Base-by-base conservation (phyloP, 768 basidiomycete species). In the Lepiota venenata region DNA sequence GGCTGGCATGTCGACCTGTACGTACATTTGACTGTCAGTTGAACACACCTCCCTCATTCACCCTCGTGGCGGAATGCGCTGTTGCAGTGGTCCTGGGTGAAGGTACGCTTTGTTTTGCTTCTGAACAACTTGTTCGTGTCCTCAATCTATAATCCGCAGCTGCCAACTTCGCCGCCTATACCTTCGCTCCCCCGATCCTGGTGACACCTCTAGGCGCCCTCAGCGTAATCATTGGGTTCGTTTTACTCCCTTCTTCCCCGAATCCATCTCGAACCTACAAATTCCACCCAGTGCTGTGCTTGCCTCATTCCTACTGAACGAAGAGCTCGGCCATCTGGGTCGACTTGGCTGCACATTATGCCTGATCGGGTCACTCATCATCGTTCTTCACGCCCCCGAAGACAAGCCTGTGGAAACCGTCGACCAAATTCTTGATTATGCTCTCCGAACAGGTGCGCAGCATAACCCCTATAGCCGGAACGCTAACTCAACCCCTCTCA, bases 181-280 rank as follows among this genome's bases (percentile, higher is more conserved):
- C 93, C 0, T 99, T 98, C 62, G 97, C 97, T 1, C 97, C 96
- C 57, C 92, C 97, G 61, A 95, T 98, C 65, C 78, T 99, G 52
- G 94, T 99, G n/a, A 98, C 96, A 1, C 97, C 97, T 1, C 73
- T 99, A n/a, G 97, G 97, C 51, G 94, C 96, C 18, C 77, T 97
- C 40, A 95, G 92, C 67, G 97, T 99, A 11, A 80, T 99, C 58
- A 91, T 99, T 56, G 97, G 96, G 95, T 96, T 62, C 56, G 86
- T 72, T 10, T 14, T 27, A 22, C n/a, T 22, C 47, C 39, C 50
- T 56, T 50, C 16, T 32, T 36, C 49, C 36, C 2, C 38, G n/a
- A 40, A 20, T 12, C 5, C 18, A 41, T 38, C 43, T 42, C 11
- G 20, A 35, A 41, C 37, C n/a, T 25, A 46, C 55, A 46, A 15